A percentile compares a stretch with the other conserved stretches of the same genome.
phyloP scores from a whole-genome alignment of 805 yeast species.

The Myxozyma sirexii region DNA sequence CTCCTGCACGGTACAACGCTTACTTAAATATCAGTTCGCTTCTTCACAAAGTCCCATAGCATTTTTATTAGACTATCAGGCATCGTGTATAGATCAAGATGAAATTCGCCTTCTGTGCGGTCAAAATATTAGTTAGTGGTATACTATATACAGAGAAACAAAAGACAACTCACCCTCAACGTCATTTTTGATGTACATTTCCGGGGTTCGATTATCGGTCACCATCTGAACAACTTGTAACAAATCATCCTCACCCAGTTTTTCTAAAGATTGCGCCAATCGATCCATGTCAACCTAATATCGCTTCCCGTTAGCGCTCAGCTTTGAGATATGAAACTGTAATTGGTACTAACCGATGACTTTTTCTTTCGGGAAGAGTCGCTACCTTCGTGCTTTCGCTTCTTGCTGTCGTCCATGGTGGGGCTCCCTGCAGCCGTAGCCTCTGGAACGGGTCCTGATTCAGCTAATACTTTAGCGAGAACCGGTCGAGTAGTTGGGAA shows the following conservation, averaged over 20 bases:
- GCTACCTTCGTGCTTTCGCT: slow-evolving; percentile 45
- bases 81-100: slow-evolving; percentile 90
- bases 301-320: not conserved
- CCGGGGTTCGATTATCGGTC: slow-evolving; percentile 90
- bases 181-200: slow-evolving; percentile 93
- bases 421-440: slow-evolving; percentile 36
- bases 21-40: slow-evolving; percentile 20
- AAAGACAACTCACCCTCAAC: slow-evolving; percentile 55
- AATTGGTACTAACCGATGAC: slow-evolving; percentile 43
- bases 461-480: slow-evolving; percentile 70
- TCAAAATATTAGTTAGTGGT: not conserved
- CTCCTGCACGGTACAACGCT: too few relatives aligned
- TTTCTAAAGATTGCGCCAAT: slow-evolving; percentile 85
- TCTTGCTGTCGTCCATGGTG: slow-evolving; percentile 35
- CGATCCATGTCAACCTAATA: slow-evolving; percentile 74
- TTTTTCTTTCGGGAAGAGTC: slow-evolving; percentile 44
- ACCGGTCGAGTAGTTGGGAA: slow-evolving; percentile 77
- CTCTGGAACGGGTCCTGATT: slow-evolving; percentile 81
- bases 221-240: slow-evolving; percentile 97
- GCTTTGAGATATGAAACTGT: not conserved
- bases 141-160: not conserved
- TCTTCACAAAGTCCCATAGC: slow-evolving; percentile 88
- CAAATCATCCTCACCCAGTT: slow-evolving; percentile 87
- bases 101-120: slow-evolving; percentile 79
- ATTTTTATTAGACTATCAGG: slow-evolving; percentile 90